phyloP scores from a whole-genome alignment of 805 yeast genomes.

The Pichia manshurica region DNA sequence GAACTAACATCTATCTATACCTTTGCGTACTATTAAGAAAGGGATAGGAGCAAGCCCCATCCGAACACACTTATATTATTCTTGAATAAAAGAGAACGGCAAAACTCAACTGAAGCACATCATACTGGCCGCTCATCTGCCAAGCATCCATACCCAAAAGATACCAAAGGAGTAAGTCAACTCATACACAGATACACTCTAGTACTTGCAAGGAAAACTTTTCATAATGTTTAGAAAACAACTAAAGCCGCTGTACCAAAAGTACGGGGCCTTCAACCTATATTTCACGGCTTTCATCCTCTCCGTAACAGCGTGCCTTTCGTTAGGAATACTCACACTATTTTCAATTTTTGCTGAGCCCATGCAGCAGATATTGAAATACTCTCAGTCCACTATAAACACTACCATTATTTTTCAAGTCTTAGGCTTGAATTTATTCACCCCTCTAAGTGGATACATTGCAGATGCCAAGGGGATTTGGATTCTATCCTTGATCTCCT shows the following conservation, averaged over 20 bases:
- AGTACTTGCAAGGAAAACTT: too few species aligned
- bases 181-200: neutral
- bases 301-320: slow-evolving; percentile 26
- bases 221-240: neutral
- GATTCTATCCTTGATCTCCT: slow-evolving; percentile 54
- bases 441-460: slow-evolving; percentile 74
- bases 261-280: slow-evolving; percentile 21
- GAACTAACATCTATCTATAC: too few species aligned
- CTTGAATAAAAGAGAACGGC: too few species aligned
- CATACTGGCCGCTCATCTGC: too few species aligned
- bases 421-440: slow-evolving; percentile 74
- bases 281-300: slow-evolving; percentile 23
- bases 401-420: slow-evolving; percentile 68
- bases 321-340: slow-evolving; percentile 29
- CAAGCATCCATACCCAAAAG: too few species aligned
- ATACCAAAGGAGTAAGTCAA: neutral
- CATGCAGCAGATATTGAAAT: slow-evolving; percentile 50
- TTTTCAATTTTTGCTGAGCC: slow-evolving; percentile 66
- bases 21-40: too few species aligned
- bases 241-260: slow-evolving; percentile 10
- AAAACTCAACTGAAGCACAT: too few species aligned
- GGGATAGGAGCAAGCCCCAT: too few species aligned
- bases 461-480: slow-evolving; percentile 82
- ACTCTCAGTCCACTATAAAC: slow-evolving; percentile 61
- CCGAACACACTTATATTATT: too few species aligned